Evolutionary conservation across 2,329 filamentous ascomycete genomes (phyloP), one percentile per base, ranked within the genome.

Genomic region (Fusarium nygamai): DNA sequence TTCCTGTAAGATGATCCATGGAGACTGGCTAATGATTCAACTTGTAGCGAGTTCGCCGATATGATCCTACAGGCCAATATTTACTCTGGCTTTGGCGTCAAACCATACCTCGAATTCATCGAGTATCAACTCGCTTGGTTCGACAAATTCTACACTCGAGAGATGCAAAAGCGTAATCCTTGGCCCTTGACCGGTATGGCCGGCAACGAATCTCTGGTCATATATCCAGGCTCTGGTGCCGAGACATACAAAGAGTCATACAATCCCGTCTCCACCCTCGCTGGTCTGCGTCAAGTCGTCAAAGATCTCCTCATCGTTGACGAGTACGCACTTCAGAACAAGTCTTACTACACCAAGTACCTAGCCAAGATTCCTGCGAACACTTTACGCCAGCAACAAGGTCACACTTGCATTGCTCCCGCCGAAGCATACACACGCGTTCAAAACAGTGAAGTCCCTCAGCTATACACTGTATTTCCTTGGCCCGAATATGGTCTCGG

Each of bases 231-330:
- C 2, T 67, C 64, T 27, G 64, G 29, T 19, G 64, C 64, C 9
- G 64, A 67, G 27, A 67, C 64, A 1, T 67, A 66, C 22, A 67
- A 67, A 41, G 64, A 67, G 11, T 54, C 64, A 0, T 67, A 66
- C 1, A 67, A 67, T 0, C 48, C 64, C 5, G 41, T 67, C 0
- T 67, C 64, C 0, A 66, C 64, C 0, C 36, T 67, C 0, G 61
- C 64, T 8, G 64, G 48, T n/a, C 41, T 67, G 0, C 61, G 64
- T 19, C 64, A 67, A 12, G 61, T 66, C 10, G 46, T 67, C 29
- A 66, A 66, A 17, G 64, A 66, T 36, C 61, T 67, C 2, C 24
- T 67, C 14, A 43, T 59, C 3, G 61, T 67, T 1, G 41, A 67
- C 9, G 36, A 67, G 16, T 67, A 58, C 4, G 7, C 48, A 4